These are phyloP conservation scores for Zelopaecilomyces penicillatus DNA, from an alignment of 2,329 filamentous ascomycete species.

Conservation along the genomic window DNA sequence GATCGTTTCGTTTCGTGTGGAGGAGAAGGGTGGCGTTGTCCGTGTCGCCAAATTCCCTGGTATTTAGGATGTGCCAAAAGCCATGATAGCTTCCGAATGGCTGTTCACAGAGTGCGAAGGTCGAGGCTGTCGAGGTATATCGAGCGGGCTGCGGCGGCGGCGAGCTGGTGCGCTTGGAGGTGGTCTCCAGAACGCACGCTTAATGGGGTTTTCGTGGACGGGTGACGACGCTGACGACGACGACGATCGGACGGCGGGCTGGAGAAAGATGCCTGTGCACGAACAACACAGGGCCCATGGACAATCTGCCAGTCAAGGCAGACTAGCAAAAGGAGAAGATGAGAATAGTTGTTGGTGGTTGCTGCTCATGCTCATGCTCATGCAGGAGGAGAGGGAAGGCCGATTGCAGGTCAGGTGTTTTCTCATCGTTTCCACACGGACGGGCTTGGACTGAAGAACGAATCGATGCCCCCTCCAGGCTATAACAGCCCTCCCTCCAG, in stretches of 20 bases:
- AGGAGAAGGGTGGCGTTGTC: background rate
- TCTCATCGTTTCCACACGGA: background rate
- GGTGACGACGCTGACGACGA: too few species aligned
- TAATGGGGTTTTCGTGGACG: too few species aligned
- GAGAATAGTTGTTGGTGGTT: background rate
- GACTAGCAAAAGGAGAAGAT: slow-evolving; percentile 1
- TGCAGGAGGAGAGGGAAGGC: background rate
- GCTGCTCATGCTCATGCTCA: too few species aligned
- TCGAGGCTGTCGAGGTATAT: too few species aligned
- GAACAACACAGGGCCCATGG: background rate
- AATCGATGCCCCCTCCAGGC: background rate
- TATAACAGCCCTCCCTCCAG: slow-evolving; percentile 3
- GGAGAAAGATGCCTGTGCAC: background rate
- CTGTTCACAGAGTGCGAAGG: too few species aligned
- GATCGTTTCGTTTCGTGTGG: too few species aligned
- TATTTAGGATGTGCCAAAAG: slow-evolving; percentile 3
- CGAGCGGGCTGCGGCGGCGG: too few species aligned
- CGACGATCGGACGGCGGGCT: too few species aligned
- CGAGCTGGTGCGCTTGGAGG: slow-evolving; percentile 1
- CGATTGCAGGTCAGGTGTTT: background rate
- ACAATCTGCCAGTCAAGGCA: background rate
- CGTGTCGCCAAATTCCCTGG: background rate
- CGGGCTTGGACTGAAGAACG: too few species aligned
- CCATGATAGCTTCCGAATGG: slow-evolving; percentile 3
- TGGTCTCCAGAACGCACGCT: background rate